These are phyloP conservation scores for Aspergillus ellipticus DNA, from an alignment of 495 filamentous ascomycete genomes.

Conservation along the genomic window DNA sequence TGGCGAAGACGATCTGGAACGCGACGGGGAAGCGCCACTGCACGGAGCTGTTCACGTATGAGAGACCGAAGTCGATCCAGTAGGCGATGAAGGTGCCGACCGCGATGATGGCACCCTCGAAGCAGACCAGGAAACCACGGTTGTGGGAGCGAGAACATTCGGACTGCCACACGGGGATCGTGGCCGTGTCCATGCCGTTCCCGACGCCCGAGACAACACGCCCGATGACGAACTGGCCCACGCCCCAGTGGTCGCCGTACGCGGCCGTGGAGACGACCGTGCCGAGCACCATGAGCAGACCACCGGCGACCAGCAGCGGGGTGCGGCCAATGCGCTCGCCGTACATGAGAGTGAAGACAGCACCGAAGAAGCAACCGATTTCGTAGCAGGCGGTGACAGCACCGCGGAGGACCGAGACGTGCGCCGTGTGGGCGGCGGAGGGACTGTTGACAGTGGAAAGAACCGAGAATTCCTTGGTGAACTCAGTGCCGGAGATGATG, in stretches of 20 bases:
- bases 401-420: slow-evolving; percentile 70
- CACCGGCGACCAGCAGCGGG: slow-evolving; percentile 59
- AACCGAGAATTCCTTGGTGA: slow-evolving; percentile 60
- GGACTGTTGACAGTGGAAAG: slow-evolving; percentile 45
- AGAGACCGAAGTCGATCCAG: slow-evolving; percentile 78
- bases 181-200: slow-evolving; percentile 72
- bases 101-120: slow-evolving; percentile 74
- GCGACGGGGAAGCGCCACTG: slow-evolving; percentile 70
- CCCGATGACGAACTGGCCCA: slow-evolving; percentile 70
- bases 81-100: slow-evolving; percentile 76
- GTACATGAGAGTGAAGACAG: slow-evolving; percentile 63
- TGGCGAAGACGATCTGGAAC: slow-evolving; percentile 71
- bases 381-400: slow-evolving; percentile 80
- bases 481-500: slow-evolving; percentile 67
- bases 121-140: slow-evolving; percentile 75
- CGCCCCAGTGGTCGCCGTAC: slow-evolving; percentile 34
- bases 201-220: slow-evolving; percentile 68
- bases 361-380: slow-evolving; percentile 70
- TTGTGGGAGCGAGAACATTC: slow-evolving; percentile 69
- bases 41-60: slow-evolving; percentile 45
- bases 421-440: neutral
- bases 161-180: slow-evolving; percentile 75
- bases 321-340: slow-evolving; percentile 68
- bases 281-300: slow-evolving; percentile 67
- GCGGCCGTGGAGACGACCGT: slow-evolving; percentile 65